Base-by-base conservation (phyloP, 345 rosid species). In the Trapa bicornis region DNA sequence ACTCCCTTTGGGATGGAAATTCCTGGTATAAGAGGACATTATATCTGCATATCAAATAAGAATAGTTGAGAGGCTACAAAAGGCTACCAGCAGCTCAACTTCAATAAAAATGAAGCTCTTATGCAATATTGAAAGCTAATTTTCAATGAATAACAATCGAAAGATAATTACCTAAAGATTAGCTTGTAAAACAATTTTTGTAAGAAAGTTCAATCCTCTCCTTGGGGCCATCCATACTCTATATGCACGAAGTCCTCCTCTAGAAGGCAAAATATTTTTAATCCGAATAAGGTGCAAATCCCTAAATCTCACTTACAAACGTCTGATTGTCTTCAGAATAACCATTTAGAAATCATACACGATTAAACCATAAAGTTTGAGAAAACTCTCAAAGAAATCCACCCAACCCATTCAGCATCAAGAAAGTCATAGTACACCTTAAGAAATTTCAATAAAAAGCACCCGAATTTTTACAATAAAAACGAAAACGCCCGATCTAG, bases 1-100 rank as follows among this genome's bases (percentile, higher is more conserved):
- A n/a, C 77, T 82, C 14, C 88, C 89, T 50, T 80, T 84, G 37
- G 76, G 37, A 39, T 63, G 77, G 64, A 80, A 75, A 77, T 79
- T 82, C 74, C 80, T 78, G 2, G 76, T 45, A 35, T 32, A 58
- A 33, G 70, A 81, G 47, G 89, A 79, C 96, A 88, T 88, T 71
- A 13, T 74, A 65, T 67, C 81, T 78, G 80, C 52, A 58, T 15
- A 33, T 11, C 16, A 58, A 32, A 35, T 13, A 11, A 29, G 16
- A 58, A 35, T 8, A 32, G 15, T 3, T 58, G 12, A 58, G 63
- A n/a, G 11, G 22, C 35, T 54, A 29, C 1, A 50, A 13, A 50
- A 50, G n/a, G 48, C 54, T 3, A 6, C 54, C 4, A 50, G 54
- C 54, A 50, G 16, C 22, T 50, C 54, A 14, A 50, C 54, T 50